Conservation (phyloP, 371 early-diverging fungal genomes). For the Mucor velutinosus region DNA sequence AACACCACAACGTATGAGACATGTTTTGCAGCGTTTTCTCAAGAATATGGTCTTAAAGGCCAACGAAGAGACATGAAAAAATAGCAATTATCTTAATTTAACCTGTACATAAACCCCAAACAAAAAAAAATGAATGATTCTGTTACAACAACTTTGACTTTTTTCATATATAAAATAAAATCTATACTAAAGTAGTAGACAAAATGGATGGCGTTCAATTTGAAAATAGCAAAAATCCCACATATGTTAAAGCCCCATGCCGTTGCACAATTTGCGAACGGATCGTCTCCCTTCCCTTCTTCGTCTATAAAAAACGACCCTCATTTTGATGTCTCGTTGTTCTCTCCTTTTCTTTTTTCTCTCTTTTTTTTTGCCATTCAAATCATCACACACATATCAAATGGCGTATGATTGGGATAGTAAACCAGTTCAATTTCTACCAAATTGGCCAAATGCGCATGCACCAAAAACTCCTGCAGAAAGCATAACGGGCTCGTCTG, state of each 20-base stretch:
- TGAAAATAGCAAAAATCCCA: neutral
- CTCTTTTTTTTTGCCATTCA: neutral
- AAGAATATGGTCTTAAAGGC: slow-evolving; percentile 53
- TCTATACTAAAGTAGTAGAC: neutral
- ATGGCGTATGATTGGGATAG: slow-evolving; percentile 4
- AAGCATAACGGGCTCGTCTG: neutral
- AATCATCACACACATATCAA: neutral
- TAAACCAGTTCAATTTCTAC: slow-evolving; percentile 6
- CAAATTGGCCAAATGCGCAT: slow-evolving; percentile 11
- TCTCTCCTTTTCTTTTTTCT: neutral
- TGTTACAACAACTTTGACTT: neutral
- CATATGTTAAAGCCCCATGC: slow-evolving; percentile 11
- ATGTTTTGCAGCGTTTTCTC: slow-evolving; percentile 48
- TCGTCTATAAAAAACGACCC: neutral
- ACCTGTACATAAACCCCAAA: neutral
- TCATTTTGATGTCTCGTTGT: neutral
- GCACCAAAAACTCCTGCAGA: slow-evolving; percentile 1
- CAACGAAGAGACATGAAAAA: slow-evolving; percentile 33
- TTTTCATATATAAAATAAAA: neutral
- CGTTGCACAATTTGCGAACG: slow-evolving; percentile 9
- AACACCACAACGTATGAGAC: slow-evolving; percentile 51
- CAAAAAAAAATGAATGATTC: neutral
- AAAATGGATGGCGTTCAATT: neutral
- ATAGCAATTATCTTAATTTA: neutral
- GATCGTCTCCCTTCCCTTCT: neutral